Evolutionary conservation across 257 asterid species (phyloP).

Genomic region (Capsicum chinense): DNA sequence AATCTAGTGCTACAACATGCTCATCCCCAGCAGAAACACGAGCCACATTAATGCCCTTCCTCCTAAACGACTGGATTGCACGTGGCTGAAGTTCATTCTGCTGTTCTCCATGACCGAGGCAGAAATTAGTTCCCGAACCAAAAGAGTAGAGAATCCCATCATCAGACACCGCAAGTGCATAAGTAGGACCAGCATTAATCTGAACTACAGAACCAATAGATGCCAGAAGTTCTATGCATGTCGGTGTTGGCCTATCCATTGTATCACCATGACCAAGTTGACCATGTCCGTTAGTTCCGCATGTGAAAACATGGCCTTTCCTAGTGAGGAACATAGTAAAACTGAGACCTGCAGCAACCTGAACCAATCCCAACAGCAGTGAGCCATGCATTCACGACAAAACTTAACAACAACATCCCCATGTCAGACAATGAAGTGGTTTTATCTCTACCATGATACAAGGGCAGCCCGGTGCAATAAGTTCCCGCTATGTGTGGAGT

Average conservation of each 20-base stretch:
- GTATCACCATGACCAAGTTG: conserved; percentile 90
- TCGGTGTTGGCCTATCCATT: conserved; percentile 63
- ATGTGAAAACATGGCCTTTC: conserved; percentile 74
- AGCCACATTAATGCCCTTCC: conserved; percentile 63
- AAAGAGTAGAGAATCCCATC: conserved; percentile 80
- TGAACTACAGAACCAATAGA: conserved; percentile 52
- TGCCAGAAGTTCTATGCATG: conserved; percentile 55
- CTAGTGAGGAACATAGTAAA: conserved; percentile 77
- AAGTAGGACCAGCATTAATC: conserved; percentile 77
- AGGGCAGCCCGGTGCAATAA: too few relatives aligned
- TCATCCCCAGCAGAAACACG: conserved; percentile 88
- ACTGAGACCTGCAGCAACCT: conserved; percentile 89
- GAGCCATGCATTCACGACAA: not conserved
- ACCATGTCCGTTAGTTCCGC: conserved; percentile 76
- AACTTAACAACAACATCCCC: not conserved
- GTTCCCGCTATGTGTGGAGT: too few relatives aligned
- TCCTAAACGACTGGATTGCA: conserved; percentile 57
- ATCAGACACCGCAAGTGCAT: conserved; percentile 61
- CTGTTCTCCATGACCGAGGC: conserved; percentile 92
- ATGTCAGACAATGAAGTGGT: not conserved
- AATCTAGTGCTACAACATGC: conserved; percentile 90
- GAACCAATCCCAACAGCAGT: conserved; percentile 37
- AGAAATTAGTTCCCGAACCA: conserved; percentile 81
- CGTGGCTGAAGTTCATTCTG: conserved; percentile 75
- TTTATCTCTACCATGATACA: not conserved